Percentiles rank a stretch among this genome's conserved stretches.
Conservation (phyloP, 495 filamentous ascomycete species). For the Penicillium ochrochloron region DNA sequence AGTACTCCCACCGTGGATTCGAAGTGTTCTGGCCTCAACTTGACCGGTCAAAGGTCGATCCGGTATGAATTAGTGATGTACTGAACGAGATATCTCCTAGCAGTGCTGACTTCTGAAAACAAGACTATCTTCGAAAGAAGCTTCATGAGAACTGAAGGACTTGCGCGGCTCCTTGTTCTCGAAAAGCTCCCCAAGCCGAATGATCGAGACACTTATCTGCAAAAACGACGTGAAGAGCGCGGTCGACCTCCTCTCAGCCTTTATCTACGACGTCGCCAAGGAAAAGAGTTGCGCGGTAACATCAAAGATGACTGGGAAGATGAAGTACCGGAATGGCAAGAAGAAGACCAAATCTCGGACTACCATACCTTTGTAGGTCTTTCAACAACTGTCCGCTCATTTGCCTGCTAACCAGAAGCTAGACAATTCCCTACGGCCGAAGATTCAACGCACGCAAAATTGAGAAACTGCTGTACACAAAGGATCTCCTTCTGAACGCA, state of each 20-base stretch:
- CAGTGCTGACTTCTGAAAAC: background rate
- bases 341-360: slow-evolving; percentile 70
- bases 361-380: slow-evolving; percentile 69
- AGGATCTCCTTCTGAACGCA: slow-evolving; percentile 81
- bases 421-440: slow-evolving; percentile 73
- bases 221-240: slow-evolving; percentile 67
- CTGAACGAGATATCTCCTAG: background rate
- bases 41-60: slow-evolving; percentile 73
- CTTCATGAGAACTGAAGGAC: slow-evolving; percentile 71
- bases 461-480: slow-evolving; percentile 77
- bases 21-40: slow-evolving; percentile 78
- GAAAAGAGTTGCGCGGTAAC: slow-evolving; percentile 52
- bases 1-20: slow-evolving; percentile 82
- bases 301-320: slow-evolving; percentile 74
- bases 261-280: slow-evolving; percentile 22
- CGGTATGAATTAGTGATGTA: slow-evolving; percentile 36
- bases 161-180: slow-evolving; percentile 80
- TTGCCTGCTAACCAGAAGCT: slow-evolving; percentile 2
- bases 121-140: slow-evolving; percentile 80
- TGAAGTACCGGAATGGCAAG: slow-evolving; percentile 81
- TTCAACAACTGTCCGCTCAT: background rate
- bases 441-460: slow-evolving; percentile 73
- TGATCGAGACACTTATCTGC: slow-evolving; percentile 68
- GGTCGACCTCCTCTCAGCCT: slow-evolving; percentile 57
- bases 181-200: slow-evolving; percentile 70